Conservation (phyloP, 192 early-diverging fungal genomes). For the Coemansia sp. region DNA sequence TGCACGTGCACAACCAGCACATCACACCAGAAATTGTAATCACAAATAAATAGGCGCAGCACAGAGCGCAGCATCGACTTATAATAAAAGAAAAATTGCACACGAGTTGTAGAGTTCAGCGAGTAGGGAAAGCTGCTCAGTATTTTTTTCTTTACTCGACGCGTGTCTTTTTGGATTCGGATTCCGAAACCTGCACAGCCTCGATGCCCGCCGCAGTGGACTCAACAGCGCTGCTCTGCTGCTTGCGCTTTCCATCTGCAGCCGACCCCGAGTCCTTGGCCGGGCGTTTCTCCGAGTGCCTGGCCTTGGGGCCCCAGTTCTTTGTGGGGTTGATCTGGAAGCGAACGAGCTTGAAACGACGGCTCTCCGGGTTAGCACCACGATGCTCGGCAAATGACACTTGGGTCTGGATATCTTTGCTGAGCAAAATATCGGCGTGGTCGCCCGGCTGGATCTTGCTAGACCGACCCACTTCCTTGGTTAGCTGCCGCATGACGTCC, state of each 20-base stretch:
- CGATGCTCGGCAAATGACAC: conserved; percentile 75
- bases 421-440: conserved; percentile 65
- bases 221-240: conserved; percentile 3
- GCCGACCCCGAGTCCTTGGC: neutral
- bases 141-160: conserved; percentile 4
- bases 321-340: conserved; percentile 95
- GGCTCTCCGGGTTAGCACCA: conserved; percentile 69
- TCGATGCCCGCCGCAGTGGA: conserved; percentile 6
- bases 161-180: conserved; percentile 23
- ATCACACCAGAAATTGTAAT: too few relatives aligned
- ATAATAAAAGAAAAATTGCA: too few relatives aligned
- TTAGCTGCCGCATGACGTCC: conserved; percentile 85
- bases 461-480: conserved; percentile 61
- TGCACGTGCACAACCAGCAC: too few relatives aligned
- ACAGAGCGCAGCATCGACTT: too few relatives aligned
- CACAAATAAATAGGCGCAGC: too few relatives aligned
- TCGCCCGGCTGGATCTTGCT: conserved; percentile 65
- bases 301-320: conserved; percentile 96
- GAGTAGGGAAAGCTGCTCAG: too few relatives aligned
- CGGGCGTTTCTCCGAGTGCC: conserved; percentile 45
- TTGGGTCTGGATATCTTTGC: conserved; percentile 34
- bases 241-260: conserved; percentile 29
- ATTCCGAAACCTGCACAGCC: conserved; percentile 7
- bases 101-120: too few relatives aligned
- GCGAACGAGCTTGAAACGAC: conserved; percentile 79